Evolutionary conservation across 208 protist genomes (phyloP).

Genomic region (Crithidia acanthocephali): DNA sequence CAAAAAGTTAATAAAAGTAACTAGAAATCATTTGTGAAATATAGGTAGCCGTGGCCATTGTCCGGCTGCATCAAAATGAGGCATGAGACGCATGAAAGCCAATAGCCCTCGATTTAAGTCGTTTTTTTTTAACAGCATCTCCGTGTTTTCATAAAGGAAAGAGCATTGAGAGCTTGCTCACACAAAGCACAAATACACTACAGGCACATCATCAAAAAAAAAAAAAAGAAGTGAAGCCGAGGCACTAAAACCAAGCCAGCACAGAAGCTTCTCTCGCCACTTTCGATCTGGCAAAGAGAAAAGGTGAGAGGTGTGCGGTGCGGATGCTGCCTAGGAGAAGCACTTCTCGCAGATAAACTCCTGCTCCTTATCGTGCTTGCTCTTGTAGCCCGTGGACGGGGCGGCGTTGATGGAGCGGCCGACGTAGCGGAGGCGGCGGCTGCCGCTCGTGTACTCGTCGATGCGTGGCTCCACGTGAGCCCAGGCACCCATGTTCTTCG

Average conservation of each 20-base stretch:
- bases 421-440: slow-evolving; percentile 60
- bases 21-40: slow-evolving; percentile 21
- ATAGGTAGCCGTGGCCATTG: neutral
- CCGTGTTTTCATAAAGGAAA: neutral
- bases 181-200: too few relatives aligned
- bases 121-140: neutral
- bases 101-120: neutral
- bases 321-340: slow-evolving; percentile 34
- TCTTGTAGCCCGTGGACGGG: slow-evolving; percentile 78
- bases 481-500: slow-evolving; percentile 97
- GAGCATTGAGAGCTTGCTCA: too few relatives aligned
- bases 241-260: neutral
- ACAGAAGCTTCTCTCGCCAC: too few relatives aligned
- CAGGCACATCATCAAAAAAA: neutral
- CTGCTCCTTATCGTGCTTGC: slow-evolving; percentile 77
- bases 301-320: too few relatives aligned
- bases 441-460: slow-evolving; percentile 71
- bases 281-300: too few relatives aligned
- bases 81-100: neutral
- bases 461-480: slow-evolving; percentile 84
- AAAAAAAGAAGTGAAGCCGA: too few relatives aligned
- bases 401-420: slow-evolving; percentile 63
- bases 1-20: slow-evolving; percentile 22
- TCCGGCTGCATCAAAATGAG: neutral
- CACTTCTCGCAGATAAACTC: slow-evolving; percentile 56